Conservation (phyloP, 306 rosid species). For the Senna tora region DNA sequence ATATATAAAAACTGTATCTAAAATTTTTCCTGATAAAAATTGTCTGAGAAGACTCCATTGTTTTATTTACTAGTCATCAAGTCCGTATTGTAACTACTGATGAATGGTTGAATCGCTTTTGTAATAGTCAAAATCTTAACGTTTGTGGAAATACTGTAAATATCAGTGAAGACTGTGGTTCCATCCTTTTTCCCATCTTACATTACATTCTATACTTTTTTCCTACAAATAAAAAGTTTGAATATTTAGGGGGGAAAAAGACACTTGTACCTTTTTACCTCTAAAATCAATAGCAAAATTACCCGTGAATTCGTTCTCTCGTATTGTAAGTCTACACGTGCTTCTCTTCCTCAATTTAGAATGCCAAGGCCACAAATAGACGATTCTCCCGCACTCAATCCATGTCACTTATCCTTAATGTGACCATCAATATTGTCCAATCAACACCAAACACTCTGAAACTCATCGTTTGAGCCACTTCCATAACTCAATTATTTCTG, state of each 20-base stretch:
- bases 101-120: too few species aligned
- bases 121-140: too few species aligned
- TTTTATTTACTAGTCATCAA: too few species aligned
- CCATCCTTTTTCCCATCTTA: too few species aligned
- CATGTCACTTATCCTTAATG: conserved; percentile 51
- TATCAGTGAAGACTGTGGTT: too few species aligned
- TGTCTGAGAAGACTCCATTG: too few species aligned
- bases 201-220: too few species aligned
- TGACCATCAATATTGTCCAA: conserved; percentile 57
- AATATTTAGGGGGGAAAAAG: conserved; percentile 11
- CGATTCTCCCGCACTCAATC: conserved; percentile 39
- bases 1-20: too few species aligned
- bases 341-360: conserved; percentile 37
- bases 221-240: not conserved
- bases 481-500: conserved; percentile 32
- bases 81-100: too few species aligned
- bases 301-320: conserved; percentile 32
- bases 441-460: conserved; percentile 42
- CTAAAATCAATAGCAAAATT: conserved; percentile 1
- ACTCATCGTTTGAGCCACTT: conserved; percentile 42
- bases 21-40: too few species aligned
- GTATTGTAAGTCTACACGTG: not conserved
- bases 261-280: not conserved
- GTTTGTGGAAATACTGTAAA: too few species aligned
- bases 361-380: conserved; percentile 22